Conservation (phyloP, 2,329 filamentous ascomycete genomes). For the Neonectria punicea region DNA sequence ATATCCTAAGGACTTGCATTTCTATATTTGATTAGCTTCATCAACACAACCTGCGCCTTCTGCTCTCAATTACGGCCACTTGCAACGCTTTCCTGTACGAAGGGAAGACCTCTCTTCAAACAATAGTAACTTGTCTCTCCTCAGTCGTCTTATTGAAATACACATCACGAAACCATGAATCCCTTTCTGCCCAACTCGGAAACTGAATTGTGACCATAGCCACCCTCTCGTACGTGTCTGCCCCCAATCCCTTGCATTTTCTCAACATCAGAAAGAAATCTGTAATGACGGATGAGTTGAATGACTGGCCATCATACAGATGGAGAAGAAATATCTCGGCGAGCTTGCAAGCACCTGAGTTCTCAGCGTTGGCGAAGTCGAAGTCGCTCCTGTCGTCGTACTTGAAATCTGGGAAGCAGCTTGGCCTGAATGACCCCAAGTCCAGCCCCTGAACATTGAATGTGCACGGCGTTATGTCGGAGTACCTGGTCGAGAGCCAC, state of each 20-base stretch:
- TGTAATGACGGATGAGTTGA: not conserved
- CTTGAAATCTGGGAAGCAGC: conserved; percentile 9
- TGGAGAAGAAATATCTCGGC: conserved; percentile 3
- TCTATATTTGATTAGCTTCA: not conserved
- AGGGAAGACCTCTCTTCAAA: not conserved
- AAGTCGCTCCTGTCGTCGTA: conserved; percentile 9
- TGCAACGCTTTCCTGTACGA: not conserved
- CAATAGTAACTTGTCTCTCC: not conserved
- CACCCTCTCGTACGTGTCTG: not conserved
- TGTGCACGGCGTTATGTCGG: not conserved
- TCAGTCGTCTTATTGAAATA: not conserved
- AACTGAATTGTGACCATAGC: not conserved
- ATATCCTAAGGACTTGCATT: not conserved
- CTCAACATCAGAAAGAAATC: conserved; percentile 3
- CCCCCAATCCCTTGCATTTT: no score
- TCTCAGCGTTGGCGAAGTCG: conserved; percentile 1
- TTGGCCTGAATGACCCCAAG: not conserved
- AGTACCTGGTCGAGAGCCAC: not conserved
- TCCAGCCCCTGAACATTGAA: not conserved
- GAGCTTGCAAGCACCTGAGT: not conserved
- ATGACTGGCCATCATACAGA: not conserved
- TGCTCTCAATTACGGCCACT: not conserved
- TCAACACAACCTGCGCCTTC: no score
- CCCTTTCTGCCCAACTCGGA: not conserved
- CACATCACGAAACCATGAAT: not conserved